Evolutionary conservation across 495 filamentous ascomycete species (phyloP), one percentile per base, ranked within the genome.

Genomic region (Evernia prunastri): DNA sequence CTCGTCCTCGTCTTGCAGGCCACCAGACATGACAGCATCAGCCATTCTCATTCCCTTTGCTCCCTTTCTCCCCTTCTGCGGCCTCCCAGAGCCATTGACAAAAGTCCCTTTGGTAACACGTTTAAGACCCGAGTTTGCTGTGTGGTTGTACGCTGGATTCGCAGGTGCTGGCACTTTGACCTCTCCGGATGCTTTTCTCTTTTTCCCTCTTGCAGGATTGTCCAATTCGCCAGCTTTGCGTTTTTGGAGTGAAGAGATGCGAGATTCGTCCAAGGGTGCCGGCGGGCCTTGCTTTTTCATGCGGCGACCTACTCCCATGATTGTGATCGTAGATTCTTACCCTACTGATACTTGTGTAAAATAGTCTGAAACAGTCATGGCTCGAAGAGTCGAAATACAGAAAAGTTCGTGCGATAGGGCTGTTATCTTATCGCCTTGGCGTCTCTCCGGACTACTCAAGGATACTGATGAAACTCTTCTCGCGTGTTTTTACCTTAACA

Each of bases 271-370:
- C 84, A 86, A 74, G 96, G 91, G 68, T 93, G 86, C 82, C 37
- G 95, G 95, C 65, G 89, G 83, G 42, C 91, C 95, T 80, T 98
- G 94, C 77, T 97, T 96, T 73, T 89, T 87, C 87, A 96, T 93
- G 67, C 94, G 91, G 70, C 91, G 89, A 67, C 91, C 89, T 63
- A 83, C 80, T 77, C 92, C 92, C 92, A 96, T 97, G 36, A 33
- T 23, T 39, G 56, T 31, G 31, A 36, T 23, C 39, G n/a, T n/a
- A 25, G 3, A 12, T 2, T 29, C 36, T 56, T n/a, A 17, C 23
- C 15, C 8, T 31, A 43, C 27, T 35, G 36, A n/a, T 10, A 56
- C 47, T 18, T 43, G 18, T 42, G 4, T 29, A n/a, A 40, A 40
- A 8, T 2, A 3, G 43, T 47, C 43, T n/a, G n/a, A 47, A 23